A percentile compares a stretch with the other conserved stretches of the same genome.
Evolutionary conservation across 2,329 filamentous ascomycete genomes (phyloP).

Genomic region (Blumeria hordei): DNA sequence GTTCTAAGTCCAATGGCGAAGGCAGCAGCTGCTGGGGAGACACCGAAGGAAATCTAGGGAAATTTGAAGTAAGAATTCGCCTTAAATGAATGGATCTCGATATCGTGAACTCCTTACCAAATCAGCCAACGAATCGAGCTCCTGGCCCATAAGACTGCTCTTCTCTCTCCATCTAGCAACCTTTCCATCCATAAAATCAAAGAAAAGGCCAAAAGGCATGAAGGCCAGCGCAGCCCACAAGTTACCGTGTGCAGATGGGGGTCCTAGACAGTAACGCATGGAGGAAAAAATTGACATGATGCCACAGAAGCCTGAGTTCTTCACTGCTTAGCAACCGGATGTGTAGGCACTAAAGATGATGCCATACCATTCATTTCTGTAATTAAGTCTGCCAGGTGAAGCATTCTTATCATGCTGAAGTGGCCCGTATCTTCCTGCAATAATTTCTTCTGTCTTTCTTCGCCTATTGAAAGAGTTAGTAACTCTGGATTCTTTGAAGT

Average conservation of each 20-base stretch:
- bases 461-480: slow-evolving; percentile 19
- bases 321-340: background rate
- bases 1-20: slow-evolving; percentile 80
- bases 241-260: slow-evolving; percentile 37
- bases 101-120: slow-evolving; percentile 30
- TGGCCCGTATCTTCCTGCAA: slow-evolving; percentile 46
- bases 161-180: slow-evolving; percentile 93
- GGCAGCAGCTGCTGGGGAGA: slow-evolving; percentile 66
- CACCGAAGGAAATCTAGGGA: slow-evolving; percentile 76
- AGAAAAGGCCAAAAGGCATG: slow-evolving; percentile 84
- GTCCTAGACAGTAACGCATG: slow-evolving; percentile 70
- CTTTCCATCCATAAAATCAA: slow-evolving; percentile 94
- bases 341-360: background rate
- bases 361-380: slow-evolving; percentile 51
- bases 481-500: background rate
- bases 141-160: slow-evolving; percentile 93
- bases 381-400: slow-evolving; percentile 66
- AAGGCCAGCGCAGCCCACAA: slow-evolving; percentile 67
- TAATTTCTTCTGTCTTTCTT: slow-evolving; percentile 55
- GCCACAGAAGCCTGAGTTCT: slow-evolving; percentile 45
- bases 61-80: background rate
- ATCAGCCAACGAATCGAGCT: slow-evolving; percentile 86
- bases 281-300: slow-evolving; percentile 93
- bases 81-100: background rate
- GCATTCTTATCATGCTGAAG: slow-evolving; percentile 42